Base-by-base conservation (phyloP, 148 eudicot species). In the Silene uniflora region DNA sequence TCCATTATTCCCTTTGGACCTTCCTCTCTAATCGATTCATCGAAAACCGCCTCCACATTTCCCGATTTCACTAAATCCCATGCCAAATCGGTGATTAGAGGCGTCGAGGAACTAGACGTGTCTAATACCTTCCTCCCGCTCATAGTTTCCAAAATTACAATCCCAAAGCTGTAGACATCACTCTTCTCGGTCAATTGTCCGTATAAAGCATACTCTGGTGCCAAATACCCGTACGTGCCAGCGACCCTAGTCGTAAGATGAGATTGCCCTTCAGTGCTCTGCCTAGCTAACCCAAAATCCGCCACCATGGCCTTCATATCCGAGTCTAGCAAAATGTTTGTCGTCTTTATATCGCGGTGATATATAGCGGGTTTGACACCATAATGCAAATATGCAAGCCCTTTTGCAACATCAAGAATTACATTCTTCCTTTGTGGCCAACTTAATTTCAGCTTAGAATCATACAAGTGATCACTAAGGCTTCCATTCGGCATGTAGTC, bases 331-430 rank as follows among this genome's bases (percentile, higher is more conserved):
- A 90, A 85, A 59, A 90, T 84, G 74, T 90, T 90, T 2, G 88
- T 85, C 5, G 91, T 81, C 80, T 90, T 90, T n/a, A 90, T 87
- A 35, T 90, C 95, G 22, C 95, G 88, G 55, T 90, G 95, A 73
- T 79, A 85, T 63, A 90, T 88, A 2, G 90, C 82, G 0, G 91
- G 95, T 24, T 87, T 81, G 27, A 87, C 79, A n/a, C 91, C 95
- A 68, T 85, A 63, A 71, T 90, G 95, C 74, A 90, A 77, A 76
- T 90, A 88, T 24, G 84, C 85, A 23, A 90, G 80, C 77, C 95
- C 95, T 73, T 81, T 87, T 0, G 91, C 91, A 12, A 90, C 82
- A 71, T 85, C 95, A 44, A 88, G 84, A 71, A 88, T 81, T 65
- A 87, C 85, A 21, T 83, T 88, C 85, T 88, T 88, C 58, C 91